Base-by-base conservation (phyloP, 169 alveolate genomes). In the Plasmodium billcollinsi region DNA sequence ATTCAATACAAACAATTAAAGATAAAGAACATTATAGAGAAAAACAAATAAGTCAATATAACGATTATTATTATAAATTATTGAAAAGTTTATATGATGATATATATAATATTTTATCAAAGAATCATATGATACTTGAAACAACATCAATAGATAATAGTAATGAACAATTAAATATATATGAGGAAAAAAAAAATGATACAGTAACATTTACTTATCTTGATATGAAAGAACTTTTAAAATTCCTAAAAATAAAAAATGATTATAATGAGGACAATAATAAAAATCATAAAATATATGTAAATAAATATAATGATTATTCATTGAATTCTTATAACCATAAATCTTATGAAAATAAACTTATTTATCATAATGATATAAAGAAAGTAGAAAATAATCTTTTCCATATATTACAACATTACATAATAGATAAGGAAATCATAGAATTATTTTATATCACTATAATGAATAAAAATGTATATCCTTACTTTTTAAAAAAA, bases 181-280 rank as follows among this genome's bases (percentile, higher is more conserved):
- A 21, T 14, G 21, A 73, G 24, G 43, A n/a, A 56, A 15, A 52
- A 73, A 29, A 72, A 62, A 43, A 21, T 47, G 92, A 39, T 39
- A 39, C 2, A 5, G 9, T 45, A 52, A 54, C 50, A 72, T 18
- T 72, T 11, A 47, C 88, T 7, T 33, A 3, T 20, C 71, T 71
- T 11, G 92, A 86, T 73, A 72, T 86, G 58, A 86, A 86, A n/a
- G 92, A 86, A 61, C 62, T 86, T 26, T 62, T 72, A 47, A 86
- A 86, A 86, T 49, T 59, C 3, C 21, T 86, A 59, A 86, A 49
- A 24, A 86, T 65, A 18, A 67, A 49, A 65, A 62, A 71, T 72
- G 14, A 18, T 20, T 26, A n/a, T 29, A 21, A 18, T 54, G 21
- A 61, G 5, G 73, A 86, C 47, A 59, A 54, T 73, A 49, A 72